Percentiles rank a stretch among this genome's conserved stretches.
phyloP scores from a whole-genome alignment of 192 early-diverging fungal species.

The Powellomyces hirtus region DNA sequence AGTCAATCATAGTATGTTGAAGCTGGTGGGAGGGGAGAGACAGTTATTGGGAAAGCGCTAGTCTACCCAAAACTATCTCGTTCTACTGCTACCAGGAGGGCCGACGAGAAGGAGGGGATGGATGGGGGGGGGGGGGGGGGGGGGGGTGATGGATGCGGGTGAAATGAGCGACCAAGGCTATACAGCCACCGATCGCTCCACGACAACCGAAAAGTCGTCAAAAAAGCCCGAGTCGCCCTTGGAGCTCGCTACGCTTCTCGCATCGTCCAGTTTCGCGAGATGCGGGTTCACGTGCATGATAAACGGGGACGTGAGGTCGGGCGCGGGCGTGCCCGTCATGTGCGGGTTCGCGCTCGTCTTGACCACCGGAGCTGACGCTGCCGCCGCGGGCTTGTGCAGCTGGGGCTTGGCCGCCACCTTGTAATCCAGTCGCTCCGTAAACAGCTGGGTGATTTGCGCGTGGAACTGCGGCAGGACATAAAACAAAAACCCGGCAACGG shows the following conservation, averaged over 20 bases:
- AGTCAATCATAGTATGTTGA: no score
- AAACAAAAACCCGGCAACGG: slow-evolving; percentile 45
- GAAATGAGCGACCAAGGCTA: no score
- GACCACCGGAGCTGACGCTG: background rate
- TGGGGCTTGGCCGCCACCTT: slow-evolving; percentile 54
- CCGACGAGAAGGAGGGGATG: no score
- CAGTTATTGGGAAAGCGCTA: no score
- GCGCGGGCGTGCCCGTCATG: background rate
- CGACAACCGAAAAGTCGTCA: background rate
- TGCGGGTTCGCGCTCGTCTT: background rate
- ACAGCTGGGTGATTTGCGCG: slow-evolving; percentile 50
- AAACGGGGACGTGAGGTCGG: background rate
- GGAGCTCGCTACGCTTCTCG: background rate
- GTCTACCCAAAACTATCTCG: no score
- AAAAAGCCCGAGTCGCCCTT: slow-evolving; percentile 4
- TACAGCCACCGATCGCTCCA: background rate
- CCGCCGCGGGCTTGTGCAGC: slow-evolving; percentile 9
- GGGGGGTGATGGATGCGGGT: no score
- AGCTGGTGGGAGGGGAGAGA: no score
- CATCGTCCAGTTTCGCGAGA: background rate
- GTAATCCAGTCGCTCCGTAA: slow-evolving; percentile 53
- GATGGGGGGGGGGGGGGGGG: no score
- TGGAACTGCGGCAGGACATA: slow-evolving; percentile 48
- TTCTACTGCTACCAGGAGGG: no score
- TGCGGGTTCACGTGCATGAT: background rate